Evolutionary conservation across 176 grass and related monocot species (phyloP), one percentile per base, ranked within the genome.

Genomic region (Bothriochloa decipiens): DNA sequence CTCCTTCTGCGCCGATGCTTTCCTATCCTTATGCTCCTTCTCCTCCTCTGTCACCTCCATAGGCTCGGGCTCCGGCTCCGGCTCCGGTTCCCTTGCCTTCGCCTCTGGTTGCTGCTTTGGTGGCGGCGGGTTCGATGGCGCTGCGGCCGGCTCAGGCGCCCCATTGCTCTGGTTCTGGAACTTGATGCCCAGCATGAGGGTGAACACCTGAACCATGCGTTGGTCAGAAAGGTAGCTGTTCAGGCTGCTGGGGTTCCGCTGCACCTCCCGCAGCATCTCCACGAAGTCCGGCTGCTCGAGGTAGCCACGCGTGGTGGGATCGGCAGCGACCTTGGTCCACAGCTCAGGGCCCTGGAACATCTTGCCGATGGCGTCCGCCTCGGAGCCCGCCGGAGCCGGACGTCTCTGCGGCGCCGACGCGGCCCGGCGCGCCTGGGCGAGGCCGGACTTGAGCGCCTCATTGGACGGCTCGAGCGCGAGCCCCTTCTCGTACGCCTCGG

Each of bases 321-420:
- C 96, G 39, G 96, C 84, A 0, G 93, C 85, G 25, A 98, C 88
- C 81, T 92, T 98, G 52, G 72, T 90, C 96, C 96, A 98, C 22
- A 98, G 89, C 73, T 98, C 96, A 18, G 96, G 89, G n/a, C 96
- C 96, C 73, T 87, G 89, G 90, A 98, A 98, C 81, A 98, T 84
- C 83, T 96, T 91, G 3, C 87, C 91, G 23, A 98, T 42, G 3
- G 39, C 85, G 52, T 89, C 82, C 37, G 83, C 26, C 83, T 86
- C 57, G 37, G 74, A 46, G 4, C 82, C 71, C 33, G 74, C 37
- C 3, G 78, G 66, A 26, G 78, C 71, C 22, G 65, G 4, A 6
- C 74, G 81, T 10, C 89, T 86, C 7, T 81, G 41, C n/a, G 57
- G 33, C n/a, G 57, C 70, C 26, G 72, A 50, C 28, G 78, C 41